These are phyloP conservation scores for Aspergillus versicolor DNA, from an alignment of 2,329 filamentous ascomycete species.

Conservation along the genomic window DNA sequence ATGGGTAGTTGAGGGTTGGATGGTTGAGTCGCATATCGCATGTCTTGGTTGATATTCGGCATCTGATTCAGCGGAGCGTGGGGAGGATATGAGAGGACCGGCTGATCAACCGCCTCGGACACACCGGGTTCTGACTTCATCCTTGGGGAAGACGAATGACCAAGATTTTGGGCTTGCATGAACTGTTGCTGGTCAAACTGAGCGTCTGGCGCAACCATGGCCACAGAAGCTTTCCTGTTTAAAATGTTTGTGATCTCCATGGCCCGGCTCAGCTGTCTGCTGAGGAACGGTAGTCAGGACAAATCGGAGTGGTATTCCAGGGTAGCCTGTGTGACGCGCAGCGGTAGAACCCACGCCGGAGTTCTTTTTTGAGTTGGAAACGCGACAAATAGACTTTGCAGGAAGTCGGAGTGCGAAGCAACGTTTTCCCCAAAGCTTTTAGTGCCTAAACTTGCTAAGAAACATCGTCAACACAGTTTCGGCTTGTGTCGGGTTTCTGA, in stretches of 20 bases:
- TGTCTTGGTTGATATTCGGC: slow-evolving; percentile 51
- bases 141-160: slow-evolving; percentile 49
- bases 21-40: slow-evolving; percentile 55
- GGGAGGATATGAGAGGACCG: slow-evolving; percentile 58
- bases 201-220: slow-evolving; percentile 43
- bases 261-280: slow-evolving; percentile 36
- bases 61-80: slow-evolving; percentile 55
- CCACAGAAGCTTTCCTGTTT: slow-evolving; percentile 50
- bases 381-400: background rate
- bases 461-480: slow-evolving; percentile 1
- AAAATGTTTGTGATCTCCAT: slow-evolving; percentile 56
- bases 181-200: slow-evolving; percentile 48
- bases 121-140: slow-evolving; percentile 60
- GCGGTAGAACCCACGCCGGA: slow-evolving; percentile 17
- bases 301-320: slow-evolving; percentile 21
- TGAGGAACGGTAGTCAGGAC: slow-evolving; percentile 32
- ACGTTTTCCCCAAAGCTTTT: background rate
- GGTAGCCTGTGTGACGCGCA: slow-evolving; percentile 14
- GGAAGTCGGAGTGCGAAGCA: background rate
- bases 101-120: slow-evolving; percentile 56
- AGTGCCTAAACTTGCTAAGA: background rate
- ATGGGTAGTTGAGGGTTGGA: slow-evolving; percentile 54
- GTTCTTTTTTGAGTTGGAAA: background rate
- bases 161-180: slow-evolving; percentile 39
- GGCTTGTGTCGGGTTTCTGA: background rate